Conservation (phyloP, 345 rosid species). For the Sisymbrium irio region DNA sequence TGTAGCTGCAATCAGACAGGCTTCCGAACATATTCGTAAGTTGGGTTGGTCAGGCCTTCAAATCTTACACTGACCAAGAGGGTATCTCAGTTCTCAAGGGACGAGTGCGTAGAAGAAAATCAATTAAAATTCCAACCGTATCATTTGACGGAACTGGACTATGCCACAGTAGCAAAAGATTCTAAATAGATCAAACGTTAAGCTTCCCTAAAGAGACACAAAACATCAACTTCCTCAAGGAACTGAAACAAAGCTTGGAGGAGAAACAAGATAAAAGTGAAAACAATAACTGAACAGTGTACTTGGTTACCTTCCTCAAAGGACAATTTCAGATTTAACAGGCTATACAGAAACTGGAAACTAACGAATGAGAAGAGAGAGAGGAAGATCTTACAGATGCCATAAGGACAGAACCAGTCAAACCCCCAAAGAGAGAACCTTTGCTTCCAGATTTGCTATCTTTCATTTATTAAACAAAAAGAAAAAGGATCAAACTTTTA, state of each 20-base stretch:
- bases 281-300: conserved; percentile 7
- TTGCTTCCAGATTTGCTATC: conserved; percentile 70
- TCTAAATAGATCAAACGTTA: neutral
- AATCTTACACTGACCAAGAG: neutral
- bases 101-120: neutral
- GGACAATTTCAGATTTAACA: neutral
- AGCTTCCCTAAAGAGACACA: neutral
- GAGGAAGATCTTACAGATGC: conserved; percentile 48
- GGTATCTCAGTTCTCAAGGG: neutral
- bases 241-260: too few species aligned
- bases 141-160: neutral
- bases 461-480: conserved; percentile 19
- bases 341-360: neutral
- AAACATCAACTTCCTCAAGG: neutral
- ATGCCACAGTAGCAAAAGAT: neutral
- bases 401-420: conserved; percentile 72
- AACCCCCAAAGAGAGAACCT: conserved; percentile 76
- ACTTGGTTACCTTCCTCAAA: conserved; percentile 9
- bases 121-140: neutral
- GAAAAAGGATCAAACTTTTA: neutral
- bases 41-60: neutral
- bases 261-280: too few species aligned
- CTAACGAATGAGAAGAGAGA: neutral
- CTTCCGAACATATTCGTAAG: neutral
- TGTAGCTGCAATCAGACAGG: neutral